Percentiles rank a stretch among this genome's conserved stretches.
Evolutionary conservation across 2,329 filamentous ascomycete species (phyloP).

Genomic region (Diaporthe australafricana): DNA sequence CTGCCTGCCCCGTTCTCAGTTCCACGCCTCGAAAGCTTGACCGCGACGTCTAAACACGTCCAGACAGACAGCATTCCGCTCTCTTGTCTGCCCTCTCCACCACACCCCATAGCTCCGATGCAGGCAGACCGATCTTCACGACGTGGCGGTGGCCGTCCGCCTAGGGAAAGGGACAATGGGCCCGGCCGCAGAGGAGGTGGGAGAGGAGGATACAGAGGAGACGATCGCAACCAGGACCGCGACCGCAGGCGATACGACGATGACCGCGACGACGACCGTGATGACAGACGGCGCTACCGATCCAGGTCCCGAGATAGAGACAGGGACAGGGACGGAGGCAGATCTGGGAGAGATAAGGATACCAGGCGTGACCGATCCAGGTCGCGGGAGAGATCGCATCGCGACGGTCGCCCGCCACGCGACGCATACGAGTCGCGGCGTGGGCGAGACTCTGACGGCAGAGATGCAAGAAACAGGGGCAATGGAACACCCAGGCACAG

Average conservation of each 20-base stretch:
- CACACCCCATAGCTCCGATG: neutral
- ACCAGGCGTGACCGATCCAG: constrained; percentile 31
- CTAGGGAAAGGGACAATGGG: constrained; percentile 35
- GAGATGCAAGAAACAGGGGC: constrained; percentile 22
- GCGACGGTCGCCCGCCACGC: constrained; percentile 38
- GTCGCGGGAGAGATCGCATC: constrained; percentile 44
- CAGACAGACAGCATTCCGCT: neutral
- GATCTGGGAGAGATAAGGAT: constrained; percentile 45
- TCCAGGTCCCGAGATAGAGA: constrained; percentile 44
- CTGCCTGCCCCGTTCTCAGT: constrained; percentile 6
- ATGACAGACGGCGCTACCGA: constrained; percentile 40
- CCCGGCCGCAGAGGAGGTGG: constrained; percentile 45
- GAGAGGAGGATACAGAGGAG: constrained; percentile 43
- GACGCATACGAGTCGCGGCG: constrained; percentile 31
- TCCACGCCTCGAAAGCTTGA: neutral
- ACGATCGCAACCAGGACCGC: constrained; percentile 50
- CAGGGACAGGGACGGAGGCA: constrained; percentile 48
- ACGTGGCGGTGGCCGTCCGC: constrained; percentile 31
- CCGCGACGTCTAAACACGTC: neutral
- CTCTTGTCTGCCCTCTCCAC: neutral
- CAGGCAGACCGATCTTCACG: constrained; percentile 30
- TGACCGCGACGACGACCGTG: constrained; percentile 47
- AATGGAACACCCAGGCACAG: constrained; percentile 32
- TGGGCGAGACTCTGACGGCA: constrained; percentile 27
- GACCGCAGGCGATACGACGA: constrained; percentile 48